Percentiles rank a stretch among this genome's conserved stretches.
Conservation (phyloP, 2,329 filamentous ascomycete genomes). For the Exutisphaerella laricina region DNA sequence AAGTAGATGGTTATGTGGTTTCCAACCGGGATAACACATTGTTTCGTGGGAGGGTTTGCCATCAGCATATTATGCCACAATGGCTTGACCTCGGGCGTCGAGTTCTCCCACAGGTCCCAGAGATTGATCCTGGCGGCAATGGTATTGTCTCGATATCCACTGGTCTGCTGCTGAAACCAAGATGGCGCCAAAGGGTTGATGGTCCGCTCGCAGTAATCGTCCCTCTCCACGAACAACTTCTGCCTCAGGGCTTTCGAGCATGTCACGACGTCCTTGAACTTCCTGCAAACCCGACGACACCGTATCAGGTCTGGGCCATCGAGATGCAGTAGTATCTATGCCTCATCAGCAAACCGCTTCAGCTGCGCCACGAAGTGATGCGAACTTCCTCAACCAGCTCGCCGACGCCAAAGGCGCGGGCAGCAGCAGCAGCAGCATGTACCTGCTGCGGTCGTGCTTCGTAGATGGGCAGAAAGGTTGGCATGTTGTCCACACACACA, state of each 20-base stretch:
- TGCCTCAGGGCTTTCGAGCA: constrained; percentile 14
- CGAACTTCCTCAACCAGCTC: constrained; percentile 17
- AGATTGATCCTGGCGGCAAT: constrained; percentile 20
- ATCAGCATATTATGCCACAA: constrained; percentile 19
- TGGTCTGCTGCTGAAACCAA: constrained; percentile 15
- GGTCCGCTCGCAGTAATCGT: constrained; percentile 7
- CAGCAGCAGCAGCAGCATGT: constrained; percentile 9
- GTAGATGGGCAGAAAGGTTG: constrained; percentile 2
- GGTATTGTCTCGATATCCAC: constrained; percentile 18
- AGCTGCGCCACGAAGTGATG: too few relatives aligned
- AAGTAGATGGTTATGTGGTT: constrained; percentile 16
- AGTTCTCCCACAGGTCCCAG: constrained; percentile 15
- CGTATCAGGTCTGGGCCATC: constrained; percentile 13
- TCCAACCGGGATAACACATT: constrained; percentile 18
- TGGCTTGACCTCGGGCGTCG: constrained; percentile 10
- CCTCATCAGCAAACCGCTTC: neutral
- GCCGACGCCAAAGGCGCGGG: constrained; percentile 17
- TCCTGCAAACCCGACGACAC: constrained; percentile 16
- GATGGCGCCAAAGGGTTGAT: constrained; percentile 17
- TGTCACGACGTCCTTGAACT: constrained; percentile 13
- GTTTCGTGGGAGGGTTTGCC: constrained; percentile 17
- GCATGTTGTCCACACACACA: constrained; percentile 5
- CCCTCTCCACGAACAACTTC: constrained; percentile 16
- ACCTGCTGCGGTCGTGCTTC: neutral
- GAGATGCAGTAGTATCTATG: constrained; percentile 12